Percentiles rank a stretch among this genome's conserved stretches.
Conservation (phyloP, 2,329 filamentous ascomycete species). For the Xylaria sp. region DNA sequence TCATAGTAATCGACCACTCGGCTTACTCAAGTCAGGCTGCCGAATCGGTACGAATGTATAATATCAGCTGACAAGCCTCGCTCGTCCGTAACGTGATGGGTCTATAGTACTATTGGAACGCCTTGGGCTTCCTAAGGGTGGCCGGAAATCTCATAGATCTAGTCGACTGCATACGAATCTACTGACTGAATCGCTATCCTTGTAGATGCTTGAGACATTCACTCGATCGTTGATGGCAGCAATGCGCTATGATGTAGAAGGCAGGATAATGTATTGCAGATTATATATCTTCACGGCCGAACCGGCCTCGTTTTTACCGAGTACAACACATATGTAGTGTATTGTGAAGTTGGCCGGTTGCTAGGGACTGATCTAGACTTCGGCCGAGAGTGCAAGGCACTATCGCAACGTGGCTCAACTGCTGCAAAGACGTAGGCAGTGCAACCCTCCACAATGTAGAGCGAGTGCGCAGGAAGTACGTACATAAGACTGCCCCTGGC, state of each 20-base stretch:
- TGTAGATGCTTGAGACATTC: constrained; percentile 1
- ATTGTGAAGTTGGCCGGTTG: constrained; percentile 9
- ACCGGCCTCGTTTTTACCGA: not conserved
- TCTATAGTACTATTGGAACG: constrained; percentile 13
- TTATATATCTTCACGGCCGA: not conserved
- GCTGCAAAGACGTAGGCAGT: not conserved
- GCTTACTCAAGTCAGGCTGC: constrained; percentile 28
- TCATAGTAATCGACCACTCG: constrained; percentile 28
- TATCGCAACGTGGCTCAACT: constrained; percentile 12
- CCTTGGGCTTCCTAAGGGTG: constrained; percentile 18
- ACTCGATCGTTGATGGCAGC: not conserved
- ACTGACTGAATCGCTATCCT: not conserved
- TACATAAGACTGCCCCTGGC: not conserved
- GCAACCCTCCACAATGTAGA: constrained; percentile 17
- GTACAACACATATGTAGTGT: not conserved
- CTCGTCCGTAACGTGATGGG: not conserved
- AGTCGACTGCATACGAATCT: not conserved
- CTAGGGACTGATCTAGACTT: not conserved
- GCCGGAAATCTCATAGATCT: constrained; percentile 1
- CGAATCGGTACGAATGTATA: constrained; percentile 17
- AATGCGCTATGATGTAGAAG: not conserved
- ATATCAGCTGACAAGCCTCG: constrained; percentile 24
- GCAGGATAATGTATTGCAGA: no score
- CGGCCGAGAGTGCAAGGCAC: not conserved
- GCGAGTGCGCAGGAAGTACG: constrained; percentile 9